Percentiles rank a stretch among this genome's conserved stretches.
Conservation (phyloP, 306 rosid genomes). For the Casuarina glauca region DNA sequence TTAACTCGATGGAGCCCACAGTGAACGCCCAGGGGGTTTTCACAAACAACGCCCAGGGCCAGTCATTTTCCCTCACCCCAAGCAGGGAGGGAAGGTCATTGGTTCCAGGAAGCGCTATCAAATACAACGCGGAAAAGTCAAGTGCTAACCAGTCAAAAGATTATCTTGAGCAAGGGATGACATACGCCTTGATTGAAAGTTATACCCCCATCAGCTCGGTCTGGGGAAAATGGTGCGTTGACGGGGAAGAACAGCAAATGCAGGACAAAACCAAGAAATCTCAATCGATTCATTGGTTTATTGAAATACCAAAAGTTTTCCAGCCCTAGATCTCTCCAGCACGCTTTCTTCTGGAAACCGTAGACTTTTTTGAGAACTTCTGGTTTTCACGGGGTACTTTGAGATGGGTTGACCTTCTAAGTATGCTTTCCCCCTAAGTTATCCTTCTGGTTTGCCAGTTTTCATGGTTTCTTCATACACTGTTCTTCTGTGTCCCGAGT, state of each 20-base stretch:
- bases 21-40: too few species aligned
- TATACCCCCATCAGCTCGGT: background rate
- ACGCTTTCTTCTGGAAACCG: conserved; percentile 27
- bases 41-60: too few species aligned
- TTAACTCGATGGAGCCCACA: too few species aligned
- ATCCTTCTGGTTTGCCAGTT: conserved; percentile 33
- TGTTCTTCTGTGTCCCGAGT: conserved; percentile 33
- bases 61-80: too few species aligned
- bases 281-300: conserved; percentile 34
- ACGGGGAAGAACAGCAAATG: conserved; percentile 35
- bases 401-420: conserved; percentile 18
- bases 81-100: too few species aligned
- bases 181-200: conserved; percentile 54
- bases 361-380: conserved; percentile 5
- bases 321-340: conserved; percentile 22
- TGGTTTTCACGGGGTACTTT: conserved; percentile 24
- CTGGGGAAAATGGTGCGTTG: conserved; percentile 40
- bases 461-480: conserved; percentile 40
- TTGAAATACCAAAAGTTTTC: conserved; percentile 2
- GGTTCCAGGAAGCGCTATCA: too few species aligned
- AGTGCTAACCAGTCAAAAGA: too few species aligned
- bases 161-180: too few species aligned
- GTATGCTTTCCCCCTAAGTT: conserved; percentile 25
- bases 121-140: too few species aligned
- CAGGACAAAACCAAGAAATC: conserved; percentile 30